These are phyloP conservation scores for Aureobasidium sp. DNA, from an alignment of 2,329 filamentous ascomycete genomes.

Conservation along the genomic window DNA sequence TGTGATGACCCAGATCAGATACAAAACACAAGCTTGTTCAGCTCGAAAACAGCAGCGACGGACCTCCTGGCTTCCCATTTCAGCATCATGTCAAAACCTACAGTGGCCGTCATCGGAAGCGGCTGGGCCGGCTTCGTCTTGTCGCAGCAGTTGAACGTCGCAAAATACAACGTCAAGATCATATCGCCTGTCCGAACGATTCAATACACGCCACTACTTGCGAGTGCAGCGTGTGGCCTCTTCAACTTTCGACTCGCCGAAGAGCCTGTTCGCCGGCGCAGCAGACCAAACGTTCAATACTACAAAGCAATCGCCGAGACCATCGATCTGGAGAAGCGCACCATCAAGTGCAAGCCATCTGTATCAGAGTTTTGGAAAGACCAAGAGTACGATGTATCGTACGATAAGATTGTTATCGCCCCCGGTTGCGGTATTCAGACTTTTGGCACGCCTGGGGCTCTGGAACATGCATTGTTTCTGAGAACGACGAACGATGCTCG, in stretches of 20 bases:
- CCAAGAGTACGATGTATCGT: constrained; percentile 30
- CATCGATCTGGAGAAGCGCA: constrained; percentile 30
- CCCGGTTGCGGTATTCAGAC: constrained; percentile 35
- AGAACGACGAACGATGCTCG: constrained; percentile 29
- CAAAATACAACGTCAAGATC: constrained; percentile 32
- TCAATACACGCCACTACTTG: constrained; percentile 37
- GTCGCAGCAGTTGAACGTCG: constrained; percentile 28
- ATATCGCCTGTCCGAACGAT: constrained; percentile 36
- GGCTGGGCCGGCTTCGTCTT: constrained; percentile 35
- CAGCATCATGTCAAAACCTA: constrained; percentile 10
- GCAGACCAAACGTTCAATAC: constrained; percentile 24
- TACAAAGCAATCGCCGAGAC: constrained; percentile 33
- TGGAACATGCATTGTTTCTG: constrained; percentile 32
- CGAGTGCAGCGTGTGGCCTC: constrained; percentile 36
- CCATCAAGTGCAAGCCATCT: constrained; percentile 28
- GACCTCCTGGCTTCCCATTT: no score
- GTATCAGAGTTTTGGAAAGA: constrained; percentile 24
- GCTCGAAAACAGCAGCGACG: background rate
- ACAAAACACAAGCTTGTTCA: background rate
- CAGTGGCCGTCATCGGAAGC: constrained; percentile 30
- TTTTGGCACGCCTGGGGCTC: constrained; percentile 32
- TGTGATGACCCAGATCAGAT: background rate
- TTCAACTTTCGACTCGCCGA: constrained; percentile 39
- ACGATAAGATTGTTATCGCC: constrained; percentile 35
- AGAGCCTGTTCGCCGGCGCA: constrained; percentile 33